Evolutionary conservation across 495 filamentous ascomycete genomes (phyloP).

Genomic region (Podospora comata): DNA sequence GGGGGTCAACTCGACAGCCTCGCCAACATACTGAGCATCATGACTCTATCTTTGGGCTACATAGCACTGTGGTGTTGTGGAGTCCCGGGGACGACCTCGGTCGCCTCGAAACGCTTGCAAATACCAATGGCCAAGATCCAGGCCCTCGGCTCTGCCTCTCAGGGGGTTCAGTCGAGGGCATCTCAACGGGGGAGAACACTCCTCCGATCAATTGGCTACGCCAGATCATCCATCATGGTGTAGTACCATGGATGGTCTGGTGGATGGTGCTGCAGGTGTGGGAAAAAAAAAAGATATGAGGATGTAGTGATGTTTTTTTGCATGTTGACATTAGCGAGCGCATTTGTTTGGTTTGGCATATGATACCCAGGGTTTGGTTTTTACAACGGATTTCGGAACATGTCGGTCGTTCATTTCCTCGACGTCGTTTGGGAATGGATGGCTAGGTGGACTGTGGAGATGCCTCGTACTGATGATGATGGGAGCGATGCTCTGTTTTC

Average conservation of each 20-base stretch:
- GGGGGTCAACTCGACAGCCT: slow-evolving; percentile 16
- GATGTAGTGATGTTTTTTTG: slow-evolving; percentile 15
- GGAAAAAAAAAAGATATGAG: neutral
- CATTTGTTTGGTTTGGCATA: slow-evolving; percentile 16
- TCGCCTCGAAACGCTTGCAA: slow-evolving; percentile 14
- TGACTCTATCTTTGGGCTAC: slow-evolving; percentile 22
- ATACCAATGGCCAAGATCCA: slow-evolving; percentile 25
- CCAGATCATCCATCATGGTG: slow-evolving; percentile 8
- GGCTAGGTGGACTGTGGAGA: slow-evolving; percentile 1
- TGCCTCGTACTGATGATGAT: slow-evolving; percentile 18
- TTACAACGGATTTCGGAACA: slow-evolving; percentile 26
- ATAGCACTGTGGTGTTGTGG: slow-evolving; percentile 17
- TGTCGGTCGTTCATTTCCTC: slow-evolving; percentile 30
- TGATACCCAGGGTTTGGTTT: slow-evolving; percentile 30
- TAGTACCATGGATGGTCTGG: slow-evolving; percentile 11
- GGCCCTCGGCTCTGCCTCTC: slow-evolving; percentile 4
- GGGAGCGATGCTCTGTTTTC: slow-evolving; percentile 17
- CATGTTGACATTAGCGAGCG: slow-evolving; percentile 20
- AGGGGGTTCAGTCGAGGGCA: slow-evolving; percentile 11
- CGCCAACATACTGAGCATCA: slow-evolving; percentile 23
- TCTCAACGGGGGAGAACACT: slow-evolving; percentile 11
- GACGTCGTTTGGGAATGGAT: slow-evolving; percentile 15
- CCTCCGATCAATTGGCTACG: slow-evolving; percentile 11
- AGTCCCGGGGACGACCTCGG: slow-evolving; percentile 6
- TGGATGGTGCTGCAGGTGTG: neutral